Base-by-base conservation (phyloP, 1,284 basidiomycete genomes). In the Marasmius sp. region DNA sequence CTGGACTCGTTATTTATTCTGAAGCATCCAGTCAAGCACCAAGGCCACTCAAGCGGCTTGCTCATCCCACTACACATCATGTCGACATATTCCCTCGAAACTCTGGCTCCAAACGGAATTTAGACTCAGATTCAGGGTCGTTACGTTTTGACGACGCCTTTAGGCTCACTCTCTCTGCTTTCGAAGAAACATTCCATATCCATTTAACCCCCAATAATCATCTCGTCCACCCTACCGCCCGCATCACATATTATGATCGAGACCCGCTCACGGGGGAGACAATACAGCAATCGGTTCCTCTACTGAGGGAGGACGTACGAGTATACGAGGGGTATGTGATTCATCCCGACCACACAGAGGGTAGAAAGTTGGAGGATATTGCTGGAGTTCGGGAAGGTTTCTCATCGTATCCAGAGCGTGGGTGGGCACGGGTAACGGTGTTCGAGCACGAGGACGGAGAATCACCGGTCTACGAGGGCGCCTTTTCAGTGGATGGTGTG, bases 131-230 rank as follows among this genome's bases (percentile, higher is more conserved):
- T 18, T 47, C 45, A 47, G 16, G 11, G 45, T 20, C 75, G 36
- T 81, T 90, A 55, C 82, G 78, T 54, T 80, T 86, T 71, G 79
- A 84, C 63, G 88, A 91, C 71, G 83, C 84, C 39, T 85, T 90
- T 70, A 83, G 88, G 38, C 80, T 91, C 59, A 84, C 80, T 37
- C 73, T 91, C 57, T 81, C 82, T 59, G 87, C 86, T 9, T 90
- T 88, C 69, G 81, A 80, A 66, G 80, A 88, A 57, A 83, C 78
- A n/a, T 88, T 85, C 70, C 77, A 87, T 69, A 79, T 91, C 38
- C 87, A 93, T 67, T 79, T 94, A 62, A 82, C 82, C 27, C 92
- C 92, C 8, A 93, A 91, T 69, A 82, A 89, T 66, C 76, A 92
- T 67, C 83, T 94, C 61, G 79, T 94, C 60, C 92, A 93, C 71